phyloP scores from a whole-genome alignment of 2,329 filamentous ascomycete species.

The Ophiostoma triangulosporum region DNA sequence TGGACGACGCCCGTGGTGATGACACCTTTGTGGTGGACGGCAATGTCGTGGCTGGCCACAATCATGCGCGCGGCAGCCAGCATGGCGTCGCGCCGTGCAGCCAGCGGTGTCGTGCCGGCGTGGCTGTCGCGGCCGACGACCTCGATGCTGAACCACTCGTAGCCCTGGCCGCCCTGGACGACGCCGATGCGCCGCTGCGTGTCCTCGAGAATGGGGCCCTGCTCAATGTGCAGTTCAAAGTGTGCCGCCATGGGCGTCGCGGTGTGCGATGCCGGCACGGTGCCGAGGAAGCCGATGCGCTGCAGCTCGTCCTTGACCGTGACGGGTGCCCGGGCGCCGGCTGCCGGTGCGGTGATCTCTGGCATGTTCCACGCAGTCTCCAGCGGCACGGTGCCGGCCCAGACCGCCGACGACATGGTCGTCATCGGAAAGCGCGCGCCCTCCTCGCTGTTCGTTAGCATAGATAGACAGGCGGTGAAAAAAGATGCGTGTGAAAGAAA shows the following conservation, averaged over 20 bases:
- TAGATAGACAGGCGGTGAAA: not conserved
- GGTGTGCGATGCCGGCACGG: conserved; percentile 39
- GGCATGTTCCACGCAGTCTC: conserved; percentile 44
- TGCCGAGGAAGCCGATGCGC: conserved; percentile 59
- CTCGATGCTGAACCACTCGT: conserved; percentile 57
- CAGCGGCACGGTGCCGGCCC: conserved; percentile 53
- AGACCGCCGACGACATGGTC: conserved; percentile 63
- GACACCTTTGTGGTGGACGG: conserved; percentile 13
- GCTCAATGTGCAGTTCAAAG: conserved; percentile 78
- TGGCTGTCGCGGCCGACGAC: conserved; percentile 56
- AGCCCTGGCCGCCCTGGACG: conserved; percentile 61
- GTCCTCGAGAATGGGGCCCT: conserved; percentile 61
- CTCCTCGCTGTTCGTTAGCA: conserved; percentile 43
- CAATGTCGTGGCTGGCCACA: conserved; percentile 14
- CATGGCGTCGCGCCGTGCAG: conserved; percentile 19
- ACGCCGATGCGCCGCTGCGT: conserved; percentile 51
- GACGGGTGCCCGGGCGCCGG: conserved; percentile 33
- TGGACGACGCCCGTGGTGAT: conserved; percentile 19
- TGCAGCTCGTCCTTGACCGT: conserved; percentile 55
- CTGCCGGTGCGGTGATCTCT: conserved; percentile 33
- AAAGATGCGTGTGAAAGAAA: not conserved
- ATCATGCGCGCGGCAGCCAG: conserved; percentile 23
- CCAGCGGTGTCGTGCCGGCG: conserved; percentile 55
- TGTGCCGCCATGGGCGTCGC: conserved; percentile 57
- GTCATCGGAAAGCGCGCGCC: conserved; percentile 66